Percentiles rank a stretch among this genome's conserved stretches.
Evolutionary conservation across 345 rosid species (phyloP).

Genomic region (Turritis glabra): DNA sequence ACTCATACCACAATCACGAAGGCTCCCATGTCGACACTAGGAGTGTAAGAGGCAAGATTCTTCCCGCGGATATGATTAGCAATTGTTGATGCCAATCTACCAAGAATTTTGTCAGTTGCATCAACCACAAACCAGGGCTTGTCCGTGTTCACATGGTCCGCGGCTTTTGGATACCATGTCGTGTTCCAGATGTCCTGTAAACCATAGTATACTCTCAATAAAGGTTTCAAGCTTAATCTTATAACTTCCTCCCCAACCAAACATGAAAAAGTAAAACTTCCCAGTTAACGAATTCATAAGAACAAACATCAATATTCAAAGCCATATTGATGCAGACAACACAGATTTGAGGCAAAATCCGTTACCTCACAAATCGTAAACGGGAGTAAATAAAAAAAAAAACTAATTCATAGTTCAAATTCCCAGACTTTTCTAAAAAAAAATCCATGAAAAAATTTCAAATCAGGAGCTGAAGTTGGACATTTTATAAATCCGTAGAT

Average conservation of each 20-base stretch:
- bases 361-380: not conserved
- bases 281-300: not conserved
- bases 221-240: not conserved
- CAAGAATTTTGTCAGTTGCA: slow-evolving; percentile 87
- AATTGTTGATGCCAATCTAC: slow-evolving; percentile 89
- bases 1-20: slow-evolving; percentile 92
- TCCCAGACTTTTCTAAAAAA: not conserved
- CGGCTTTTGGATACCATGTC: slow-evolving; percentile 95
- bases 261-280: not conserved
- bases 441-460: not conserved
- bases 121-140: slow-evolving; percentile 91
- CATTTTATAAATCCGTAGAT: not conserved
- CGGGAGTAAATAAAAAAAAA: not conserved
- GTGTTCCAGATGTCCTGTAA: slow-evolving; percentile 93
- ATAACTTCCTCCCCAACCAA: not conserved
- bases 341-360: not conserved
- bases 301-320: not conserved
- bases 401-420: not conserved
- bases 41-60: slow-evolving; percentile 86
- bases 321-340: not conserved
- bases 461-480: not conserved
- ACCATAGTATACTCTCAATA: not conserved
- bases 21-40: slow-evolving; percentile 98
- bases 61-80: slow-evolving; percentile 90
- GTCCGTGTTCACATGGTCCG: slow-evolving; percentile 79